Evolutionary conservation across 768 basidiomycete species (phyloP).

Genomic region (Boletellus emodensis): DNA sequence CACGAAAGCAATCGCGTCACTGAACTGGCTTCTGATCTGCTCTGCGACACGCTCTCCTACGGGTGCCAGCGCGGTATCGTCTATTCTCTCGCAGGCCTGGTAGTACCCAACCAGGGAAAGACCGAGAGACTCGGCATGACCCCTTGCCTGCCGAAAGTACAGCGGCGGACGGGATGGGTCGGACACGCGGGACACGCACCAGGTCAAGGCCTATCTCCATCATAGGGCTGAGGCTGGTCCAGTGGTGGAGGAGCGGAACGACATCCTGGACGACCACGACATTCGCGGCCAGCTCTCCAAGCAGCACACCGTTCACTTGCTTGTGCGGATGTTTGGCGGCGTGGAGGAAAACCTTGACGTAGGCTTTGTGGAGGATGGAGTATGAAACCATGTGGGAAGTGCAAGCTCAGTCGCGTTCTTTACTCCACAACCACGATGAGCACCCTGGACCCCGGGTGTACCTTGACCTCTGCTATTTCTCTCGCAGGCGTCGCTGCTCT

Average conservation of each 20-base stretch:
- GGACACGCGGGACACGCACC: constrained; percentile 37
- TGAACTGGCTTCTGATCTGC: constrained; percentile 51
- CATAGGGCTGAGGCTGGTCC: constrained; percentile 80
- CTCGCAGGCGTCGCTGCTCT: constrained; percentile 55
- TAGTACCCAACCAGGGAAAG: constrained; percentile 69
- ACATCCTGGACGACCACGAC: constrained; percentile 56
- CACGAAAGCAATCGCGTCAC: constrained; percentile 64
- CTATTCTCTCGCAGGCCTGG: constrained; percentile 63
- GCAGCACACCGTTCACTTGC: constrained; percentile 73
- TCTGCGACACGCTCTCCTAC: constrained; percentile 62
- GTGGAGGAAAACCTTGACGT: constrained; percentile 73
- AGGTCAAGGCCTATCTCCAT: constrained; percentile 83
- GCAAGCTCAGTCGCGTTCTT: no score
- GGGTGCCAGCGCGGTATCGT: constrained; percentile 57
- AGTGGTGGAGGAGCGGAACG: constrained; percentile 78
- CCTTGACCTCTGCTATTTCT: constrained; percentile 58
- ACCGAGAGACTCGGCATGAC: constrained; percentile 52
- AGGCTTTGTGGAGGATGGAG: constrained; percentile 56
- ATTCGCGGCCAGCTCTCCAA: constrained; percentile 46
- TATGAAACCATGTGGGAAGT: constrained; percentile 38
- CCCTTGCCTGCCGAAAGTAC: constrained; percentile 43
- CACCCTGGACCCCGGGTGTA: constrained; percentile 38
- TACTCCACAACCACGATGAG: constrained; percentile 13
- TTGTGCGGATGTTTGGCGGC: constrained; percentile 75
- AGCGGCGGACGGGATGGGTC: background rate